phyloP scores from a whole-genome alignment of 495 filamentous ascomycete species.

The Thermothielavioides terrestris region DNA sequence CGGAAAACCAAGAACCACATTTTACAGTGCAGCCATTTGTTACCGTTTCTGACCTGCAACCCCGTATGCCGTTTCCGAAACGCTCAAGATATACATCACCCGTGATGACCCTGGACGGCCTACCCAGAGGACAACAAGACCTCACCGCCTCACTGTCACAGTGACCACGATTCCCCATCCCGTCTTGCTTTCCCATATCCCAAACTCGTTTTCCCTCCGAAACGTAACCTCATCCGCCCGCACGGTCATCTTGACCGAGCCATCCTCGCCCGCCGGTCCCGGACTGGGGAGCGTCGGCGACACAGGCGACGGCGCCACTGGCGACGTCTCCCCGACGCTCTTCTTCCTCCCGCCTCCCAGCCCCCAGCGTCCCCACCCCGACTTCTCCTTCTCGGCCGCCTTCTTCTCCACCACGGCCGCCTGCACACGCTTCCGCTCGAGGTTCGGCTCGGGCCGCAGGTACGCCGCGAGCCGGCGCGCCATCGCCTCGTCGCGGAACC shows the following conservation, averaged over 20 bases:
- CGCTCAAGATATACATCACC: no score
- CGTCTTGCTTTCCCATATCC: conserved; percentile 41
- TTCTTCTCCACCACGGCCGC: conserved; percentile 20
- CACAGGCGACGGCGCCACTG: conserved; percentile 1
- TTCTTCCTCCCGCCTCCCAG: conserved; percentile 10
- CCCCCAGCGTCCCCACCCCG: conserved; percentile 4
- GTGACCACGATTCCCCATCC: conserved; percentile 44
- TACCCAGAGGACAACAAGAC: no score
- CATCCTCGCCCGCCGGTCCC: conserved; percentile 1
- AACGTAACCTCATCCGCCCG: conserved; percentile 45
- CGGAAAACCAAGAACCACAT: no score
- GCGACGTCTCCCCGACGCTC: background rate
- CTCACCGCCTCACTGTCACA: conserved; percentile 13
- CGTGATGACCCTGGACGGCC: no score
- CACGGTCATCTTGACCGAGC: conserved; percentile 30
- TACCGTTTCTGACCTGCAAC: no score
- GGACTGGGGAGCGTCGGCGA: background rate
- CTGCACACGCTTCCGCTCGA: conserved; percentile 20
- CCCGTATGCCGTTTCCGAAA: no score
- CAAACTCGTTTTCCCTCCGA: conserved; percentile 43
- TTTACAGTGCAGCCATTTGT: no score
- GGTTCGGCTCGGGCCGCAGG: conserved; percentile 31
- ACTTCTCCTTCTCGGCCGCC: conserved; percentile 4
- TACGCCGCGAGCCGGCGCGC: conserved; percentile 36
- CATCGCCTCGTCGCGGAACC: conserved; percentile 42